Evolutionary conservation across 2,329 filamentous ascomycete genomes (phyloP).

Genomic region (Cytospora paraplurivora): DNA sequence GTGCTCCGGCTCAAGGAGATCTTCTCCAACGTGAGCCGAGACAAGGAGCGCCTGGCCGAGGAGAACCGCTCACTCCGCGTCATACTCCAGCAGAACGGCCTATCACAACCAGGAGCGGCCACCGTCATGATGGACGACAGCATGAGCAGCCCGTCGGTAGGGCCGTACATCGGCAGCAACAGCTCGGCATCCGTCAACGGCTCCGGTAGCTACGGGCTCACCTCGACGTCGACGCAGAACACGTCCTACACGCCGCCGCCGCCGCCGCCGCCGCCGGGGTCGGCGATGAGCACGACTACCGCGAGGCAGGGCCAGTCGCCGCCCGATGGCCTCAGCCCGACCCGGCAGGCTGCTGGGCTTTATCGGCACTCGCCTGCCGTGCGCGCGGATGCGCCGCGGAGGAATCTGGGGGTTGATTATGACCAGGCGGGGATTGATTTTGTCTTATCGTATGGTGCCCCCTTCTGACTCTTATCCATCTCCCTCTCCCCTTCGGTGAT

Average conservation of each 20-base stretch:
- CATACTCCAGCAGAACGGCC: conserved; percentile 56
- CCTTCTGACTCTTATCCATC: conserved; percentile 66
- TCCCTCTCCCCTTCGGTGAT: conserved; percentile 62
- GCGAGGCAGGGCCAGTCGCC: conserved; percentile 24
- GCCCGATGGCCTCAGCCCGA: conserved; percentile 26
- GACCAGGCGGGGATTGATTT: conserved; percentile 87
- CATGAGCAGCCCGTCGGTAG: conserved; percentile 49
- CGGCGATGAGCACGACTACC: conserved; percentile 28
- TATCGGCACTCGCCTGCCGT: conserved; percentile 37
- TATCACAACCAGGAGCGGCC: conserved; percentile 38
- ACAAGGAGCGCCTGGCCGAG: conserved; percentile 73
- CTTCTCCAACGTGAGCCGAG: conserved; percentile 72
- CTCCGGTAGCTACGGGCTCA: conserved; percentile 56
- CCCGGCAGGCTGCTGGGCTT: conserved; percentile 35
- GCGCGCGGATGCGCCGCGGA: conserved; percentile 35
- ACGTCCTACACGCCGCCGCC: conserved; percentile 52
- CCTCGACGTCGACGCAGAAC: conserved; percentile 42
- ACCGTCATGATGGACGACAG: conserved; percentile 44
- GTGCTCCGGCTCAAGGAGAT: conserved; percentile 85
- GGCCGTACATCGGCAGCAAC: conserved; percentile 30
- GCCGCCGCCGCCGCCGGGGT: conserved; percentile 42
- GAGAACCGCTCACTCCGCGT: conserved; percentile 77
- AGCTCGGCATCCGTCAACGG: conserved; percentile 47
- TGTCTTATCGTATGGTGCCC: conserved; percentile 79
- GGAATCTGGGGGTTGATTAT: conserved; percentile 60